Evolutionary conservation across 495 filamentous ascomycete genomes (phyloP), one percentile per base, ranked within the genome.

Genomic region (Neurospora cerealis): DNA sequence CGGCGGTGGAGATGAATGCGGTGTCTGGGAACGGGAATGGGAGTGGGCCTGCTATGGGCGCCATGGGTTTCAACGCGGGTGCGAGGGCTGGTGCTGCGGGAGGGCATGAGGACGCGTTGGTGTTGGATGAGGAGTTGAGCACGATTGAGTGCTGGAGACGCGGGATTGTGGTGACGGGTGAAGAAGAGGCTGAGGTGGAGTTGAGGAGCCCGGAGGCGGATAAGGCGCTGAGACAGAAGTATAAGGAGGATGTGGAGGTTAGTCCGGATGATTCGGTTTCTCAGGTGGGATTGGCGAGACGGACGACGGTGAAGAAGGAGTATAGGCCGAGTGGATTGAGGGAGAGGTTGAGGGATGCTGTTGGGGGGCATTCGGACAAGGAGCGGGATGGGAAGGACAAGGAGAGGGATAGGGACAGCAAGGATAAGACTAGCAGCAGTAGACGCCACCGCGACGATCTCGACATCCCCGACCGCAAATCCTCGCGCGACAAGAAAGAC

Each of bases 171-270:
- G 76, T 82, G 2, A 82, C 78, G 19, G 81, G 77, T 28, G 92
- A 91, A 15, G 91, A 92, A 54, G 93, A 91, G 3, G 93, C 94
- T 5, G 94, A 97, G 70, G 88, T 93, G 8, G 94, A 97, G 78
- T 92, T 95, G 75, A 93, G 97, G 81, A 96, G 92, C 28, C 91
- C 92, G 5, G 87, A 87, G 36, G 94, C 94, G 0, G 89, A 89
- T 71, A 85, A 87, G 71, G 85, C 91, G 79, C 80, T 83, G 40
- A 78, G 81, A 13, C 81, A 83, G 24, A 79, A 83, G 74, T 75
- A 76, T 72, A 71, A 60, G 32, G 46, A 28, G 8, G 73, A 71
- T 38, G n/a, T 75, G 42, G 78, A 79, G 40, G 71, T 80, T 7
- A 73, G 76, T 41, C 78, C 80, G 28, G 71, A 74, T 32, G 81